phyloP scores from a whole-genome alignment of 306 rosid genomes.

The Medicago arabica region DNA sequence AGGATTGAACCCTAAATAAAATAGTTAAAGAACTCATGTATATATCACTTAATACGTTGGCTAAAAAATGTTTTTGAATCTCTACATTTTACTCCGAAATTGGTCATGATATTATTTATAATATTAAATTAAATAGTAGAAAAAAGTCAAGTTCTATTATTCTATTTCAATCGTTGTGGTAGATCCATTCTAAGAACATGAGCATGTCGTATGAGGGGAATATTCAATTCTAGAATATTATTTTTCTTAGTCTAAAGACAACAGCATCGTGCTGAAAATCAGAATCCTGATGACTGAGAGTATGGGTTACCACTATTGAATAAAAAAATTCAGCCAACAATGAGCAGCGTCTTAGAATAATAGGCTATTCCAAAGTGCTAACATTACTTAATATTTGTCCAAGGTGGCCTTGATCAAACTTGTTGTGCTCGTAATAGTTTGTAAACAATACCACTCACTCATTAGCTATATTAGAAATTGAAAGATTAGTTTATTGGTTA shows the following conservation, averaged over 20 bases:
- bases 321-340: slow-evolving; percentile 2
- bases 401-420: background rate
- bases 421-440: background rate
- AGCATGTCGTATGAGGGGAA: background rate
- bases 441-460: too few relatives aligned
- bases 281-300: background rate
- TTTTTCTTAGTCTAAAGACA: background rate
- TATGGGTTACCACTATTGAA: background rate
- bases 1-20: too few relatives aligned
- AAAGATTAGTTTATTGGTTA: too few relatives aligned
- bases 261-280: background rate
- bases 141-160: background rate
- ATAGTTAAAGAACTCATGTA: too few relatives aligned
- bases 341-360: background rate
- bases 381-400: background rate
- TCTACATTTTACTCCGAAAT: too few relatives aligned
- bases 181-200: background rate
- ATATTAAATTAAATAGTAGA: background rate
- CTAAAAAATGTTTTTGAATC: too few relatives aligned
- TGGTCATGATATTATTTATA: background rate
- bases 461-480: too few relatives aligned
- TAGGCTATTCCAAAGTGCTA: too few relatives aligned
- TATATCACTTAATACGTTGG: too few relatives aligned
- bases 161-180: background rate
- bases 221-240: slow-evolving; percentile 10